phyloP scores from a whole-genome alignment of 2,329 filamentous ascomycete species.

The Fusarium sp. region DNA sequence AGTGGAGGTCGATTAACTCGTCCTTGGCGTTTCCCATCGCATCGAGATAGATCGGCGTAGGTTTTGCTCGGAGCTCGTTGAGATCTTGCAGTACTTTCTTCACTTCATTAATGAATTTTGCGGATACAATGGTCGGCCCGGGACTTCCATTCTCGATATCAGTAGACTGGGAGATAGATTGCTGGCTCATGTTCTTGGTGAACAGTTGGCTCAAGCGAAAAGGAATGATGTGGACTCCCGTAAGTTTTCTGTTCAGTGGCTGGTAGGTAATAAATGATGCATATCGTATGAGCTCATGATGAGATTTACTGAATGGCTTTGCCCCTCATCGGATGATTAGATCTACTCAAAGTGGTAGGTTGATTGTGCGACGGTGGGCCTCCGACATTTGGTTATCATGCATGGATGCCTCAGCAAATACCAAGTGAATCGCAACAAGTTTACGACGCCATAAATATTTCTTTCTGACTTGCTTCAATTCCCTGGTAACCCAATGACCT shows the following conservation, averaged over 20 bases:
- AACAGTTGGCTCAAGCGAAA: neutral
- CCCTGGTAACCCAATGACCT: rapidly evolving
- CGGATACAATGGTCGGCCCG: neutral
- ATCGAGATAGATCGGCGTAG: neutral
- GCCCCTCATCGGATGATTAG: neutral
- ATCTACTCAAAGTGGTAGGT: neutral
- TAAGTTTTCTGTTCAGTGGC: too few species aligned
- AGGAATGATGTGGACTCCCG: neutral
- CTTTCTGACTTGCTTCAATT: rapidly evolving
- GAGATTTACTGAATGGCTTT: neutral
- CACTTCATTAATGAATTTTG: neutral
- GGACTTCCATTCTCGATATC: rapidly evolving
- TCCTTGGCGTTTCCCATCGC: neutral
- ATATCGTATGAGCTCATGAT: neutral
- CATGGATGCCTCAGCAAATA: neutral
- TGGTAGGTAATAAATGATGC: neutral
- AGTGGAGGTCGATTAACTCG: neutral
- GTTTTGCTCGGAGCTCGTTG: neutral
- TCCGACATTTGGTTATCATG: too few species aligned
- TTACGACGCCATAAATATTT: rapidly evolving
- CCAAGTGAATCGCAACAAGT: neutral
- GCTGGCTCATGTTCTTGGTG: neutral
- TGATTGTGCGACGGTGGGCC: neutral
- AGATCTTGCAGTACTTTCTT: neutral
- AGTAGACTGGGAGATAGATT: neutral